Evolutionary conservation across 352 stramenopile species (phyloP), one percentile per base, ranked within the genome.

Genomic region (Globisporangium viniferum): DNA sequence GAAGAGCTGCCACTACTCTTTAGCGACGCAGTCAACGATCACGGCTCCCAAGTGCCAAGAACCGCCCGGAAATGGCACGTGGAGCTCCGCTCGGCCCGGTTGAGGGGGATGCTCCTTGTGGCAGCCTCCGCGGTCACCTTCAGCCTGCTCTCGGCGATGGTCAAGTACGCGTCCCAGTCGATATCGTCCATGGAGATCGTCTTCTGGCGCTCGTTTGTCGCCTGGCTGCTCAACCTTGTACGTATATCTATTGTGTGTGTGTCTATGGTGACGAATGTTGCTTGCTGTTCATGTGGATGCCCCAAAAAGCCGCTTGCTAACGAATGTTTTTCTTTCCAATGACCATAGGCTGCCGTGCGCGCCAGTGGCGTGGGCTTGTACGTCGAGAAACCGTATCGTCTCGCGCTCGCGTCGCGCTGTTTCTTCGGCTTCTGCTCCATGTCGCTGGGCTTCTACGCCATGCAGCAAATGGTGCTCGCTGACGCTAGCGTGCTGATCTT

Each of bases 401-500:
- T 59, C 5, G 62, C 74, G 29, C 72, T 92, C 18, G 62, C 65
- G 5, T 62, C 77, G 49, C 78, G 80, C 57, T 82, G 76, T 61
- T n/a, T 82, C 18, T 62, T 78, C 5, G 80, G 79, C 14, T 89
- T 73, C 35, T 71, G 69, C 48, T 73, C 75, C 33, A 82, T 85
- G 75, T 70, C 73, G 7, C 56, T 92, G 18, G 66, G 69, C 20
- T 79, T 89, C 48, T 77, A 86, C 70, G 76, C 81, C 24, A 80
- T 92, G 62, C 69, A 82, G 36, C 73, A 84, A 44, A 73, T 91
- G 68, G 74, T 82, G 41, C 68, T 90, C 14, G 81, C 81, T 18
- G 86, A 93, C 64, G 86, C 82, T 5, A 88, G 75, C 18, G 77
- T 82, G 31, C 79, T 93, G 39, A 77, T 88, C n/a, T 89, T 86